A percentile compares a stretch with the other conserved stretches of the same genome.
Conservation (phyloP, 495 filamentous ascomycete species). For the Neurospora sp. region DNA sequence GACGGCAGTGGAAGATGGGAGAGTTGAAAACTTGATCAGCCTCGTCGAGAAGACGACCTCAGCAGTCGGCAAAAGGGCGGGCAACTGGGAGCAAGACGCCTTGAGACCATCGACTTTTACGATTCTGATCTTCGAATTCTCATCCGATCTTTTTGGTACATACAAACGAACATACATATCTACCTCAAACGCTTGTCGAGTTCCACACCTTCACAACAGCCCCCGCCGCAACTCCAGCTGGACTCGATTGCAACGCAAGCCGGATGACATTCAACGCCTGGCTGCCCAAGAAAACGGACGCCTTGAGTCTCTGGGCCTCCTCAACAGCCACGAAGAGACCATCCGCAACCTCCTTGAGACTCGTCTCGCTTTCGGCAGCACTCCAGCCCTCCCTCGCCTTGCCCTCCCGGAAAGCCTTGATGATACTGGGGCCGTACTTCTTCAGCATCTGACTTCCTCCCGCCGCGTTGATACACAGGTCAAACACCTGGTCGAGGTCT, state of each 20-base stretch:
- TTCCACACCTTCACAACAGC: conserved; percentile 32
- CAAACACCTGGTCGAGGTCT: conserved; percentile 54
- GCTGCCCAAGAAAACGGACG: conserved; percentile 29
- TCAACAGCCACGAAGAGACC: conserved; percentile 42
- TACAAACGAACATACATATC: neutral
- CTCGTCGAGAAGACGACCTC: too few relatives aligned
- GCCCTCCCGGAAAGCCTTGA: conserved; percentile 26
- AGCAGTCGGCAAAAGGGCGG: too few relatives aligned
- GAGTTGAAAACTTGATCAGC: too few relatives aligned
- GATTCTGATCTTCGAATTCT: too few relatives aligned
- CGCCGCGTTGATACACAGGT: conserved; percentile 60
- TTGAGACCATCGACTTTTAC: too few relatives aligned
- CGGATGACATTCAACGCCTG: conserved; percentile 29
- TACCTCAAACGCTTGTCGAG: neutral
- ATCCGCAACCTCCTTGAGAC: conserved; percentile 33
- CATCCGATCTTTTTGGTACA: neutral
- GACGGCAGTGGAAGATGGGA: too few relatives aligned
- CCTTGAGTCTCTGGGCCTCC: conserved; percentile 36
- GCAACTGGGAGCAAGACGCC: too few relatives aligned
- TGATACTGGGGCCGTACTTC: conserved; percentile 47
- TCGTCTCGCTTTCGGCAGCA: conserved; percentile 2
- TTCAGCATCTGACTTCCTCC: conserved; percentile 55
- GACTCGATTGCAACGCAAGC: conserved; percentile 14
- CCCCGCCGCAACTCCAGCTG: conserved; percentile 10
- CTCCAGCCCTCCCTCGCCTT: conserved; percentile 8